phyloP scores from a whole-genome alignment of 225 moss, liverwort and hornwort genomes.

The Rhytidiadelphus loreus region DNA sequence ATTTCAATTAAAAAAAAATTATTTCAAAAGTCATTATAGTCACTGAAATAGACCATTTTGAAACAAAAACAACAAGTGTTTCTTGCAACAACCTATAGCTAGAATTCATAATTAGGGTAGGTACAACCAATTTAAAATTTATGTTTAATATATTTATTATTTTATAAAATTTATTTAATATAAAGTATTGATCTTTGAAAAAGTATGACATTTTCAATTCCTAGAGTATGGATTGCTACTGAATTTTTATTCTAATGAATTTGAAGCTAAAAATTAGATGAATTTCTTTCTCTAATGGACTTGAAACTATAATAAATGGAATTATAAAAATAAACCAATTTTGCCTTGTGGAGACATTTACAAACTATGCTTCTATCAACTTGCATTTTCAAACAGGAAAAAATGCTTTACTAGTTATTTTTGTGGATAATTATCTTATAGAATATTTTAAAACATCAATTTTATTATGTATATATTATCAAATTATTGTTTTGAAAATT shows the following conservation, averaged over 20 bases:
- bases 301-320: neutral
- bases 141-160: neutral
- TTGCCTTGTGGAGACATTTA: neutral
- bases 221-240: fast-evolving
- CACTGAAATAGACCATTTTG: too few relatives aligned
- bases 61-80: too few relatives aligned
- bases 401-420: neutral
- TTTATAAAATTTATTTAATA: neutral
- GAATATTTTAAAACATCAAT: too few relatives aligned
- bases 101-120: neutral
- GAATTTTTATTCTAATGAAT: neutral
- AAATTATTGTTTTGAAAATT: too few relatives aligned
- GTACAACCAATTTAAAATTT: neutral
- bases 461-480: too few relatives aligned
- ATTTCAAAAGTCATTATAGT: too few relatives aligned
- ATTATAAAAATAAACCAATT: neutral
- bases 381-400: neutral
- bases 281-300: neutral
- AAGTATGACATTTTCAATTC: neutral
- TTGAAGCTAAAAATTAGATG: neutral
- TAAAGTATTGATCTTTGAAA: neutral
- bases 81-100: too few relatives aligned
- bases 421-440: neutral
- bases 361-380: neutral
- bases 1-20: too few relatives aligned